Conservation (phyloP, 768 basidiomycete species). For the Tubosaeta sp. region DNA sequence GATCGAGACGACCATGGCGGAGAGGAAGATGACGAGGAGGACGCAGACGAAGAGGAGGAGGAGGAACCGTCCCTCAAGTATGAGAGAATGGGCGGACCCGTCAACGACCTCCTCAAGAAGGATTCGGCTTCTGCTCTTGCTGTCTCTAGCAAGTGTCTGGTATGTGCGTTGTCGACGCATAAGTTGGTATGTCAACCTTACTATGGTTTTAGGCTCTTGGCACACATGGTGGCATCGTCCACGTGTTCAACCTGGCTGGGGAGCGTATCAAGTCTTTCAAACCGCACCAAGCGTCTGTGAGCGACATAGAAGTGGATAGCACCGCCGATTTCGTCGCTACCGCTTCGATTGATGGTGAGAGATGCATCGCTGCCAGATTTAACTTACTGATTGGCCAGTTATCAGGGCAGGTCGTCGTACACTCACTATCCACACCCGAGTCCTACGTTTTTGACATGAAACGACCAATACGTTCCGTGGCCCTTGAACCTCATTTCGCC, state of each 20-base stretch:
- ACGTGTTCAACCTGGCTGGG: constrained; percentile 76
- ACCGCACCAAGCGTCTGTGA: constrained; percentile 83
- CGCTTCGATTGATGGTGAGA: constrained; percentile 87
- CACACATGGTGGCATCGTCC: constrained; percentile 90
- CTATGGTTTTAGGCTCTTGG: constrained; percentile 65
- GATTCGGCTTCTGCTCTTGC: constrained; percentile 85
- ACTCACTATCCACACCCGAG: constrained; percentile 74
- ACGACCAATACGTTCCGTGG: constrained; percentile 84
- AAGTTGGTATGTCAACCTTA: background rate
- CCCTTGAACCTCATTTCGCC: constrained; percentile 87
- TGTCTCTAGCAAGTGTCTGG: constrained; percentile 70
- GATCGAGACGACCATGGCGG: constrained; percentile 6
- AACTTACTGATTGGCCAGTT: constrained; percentile 36
- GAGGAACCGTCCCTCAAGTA: constrained; percentile 94
- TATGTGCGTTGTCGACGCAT: constrained; percentile 27
- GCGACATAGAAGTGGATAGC: constrained; percentile 79
- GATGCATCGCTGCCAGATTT: constrained; percentile 39
- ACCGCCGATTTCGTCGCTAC: constrained; percentile 89
- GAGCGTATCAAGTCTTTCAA: constrained; percentile 85
- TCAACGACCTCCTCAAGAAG: constrained; percentile 78
- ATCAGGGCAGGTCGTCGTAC: constrained; percentile 86
- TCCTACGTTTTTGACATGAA: constrained; percentile 86
- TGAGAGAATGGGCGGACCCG: constrained; percentile 66
- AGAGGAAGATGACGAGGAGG: constrained; percentile 19
- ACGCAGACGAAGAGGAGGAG: constrained; percentile 59